Evolutionary conservation across 306 rosid genomes (phyloP), one percentile per base, ranked within the genome.

Genomic region (Phaseolus lunatus): DNA sequence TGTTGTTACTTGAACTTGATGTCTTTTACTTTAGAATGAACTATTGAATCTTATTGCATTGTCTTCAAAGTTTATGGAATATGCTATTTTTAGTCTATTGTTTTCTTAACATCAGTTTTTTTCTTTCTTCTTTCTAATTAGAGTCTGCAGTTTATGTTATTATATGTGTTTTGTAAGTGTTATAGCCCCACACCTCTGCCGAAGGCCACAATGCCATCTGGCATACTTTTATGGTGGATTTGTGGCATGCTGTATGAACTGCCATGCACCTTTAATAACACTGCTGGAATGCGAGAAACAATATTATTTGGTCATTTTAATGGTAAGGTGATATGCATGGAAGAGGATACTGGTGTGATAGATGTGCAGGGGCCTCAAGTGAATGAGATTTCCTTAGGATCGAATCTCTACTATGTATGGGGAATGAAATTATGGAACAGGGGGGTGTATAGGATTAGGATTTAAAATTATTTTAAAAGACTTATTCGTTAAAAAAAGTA

Each of bases 221-320:
- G 5, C 9, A 19, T 52, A 52, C 11, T 19, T 53, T 53, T 20
- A 53, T 9, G 59, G 14, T 19, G 14, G 26, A 52, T 19, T 53
- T 53, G 22, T 53, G 59, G 26, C 12, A 7, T 19, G 26, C 13
- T 1, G 2, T 12, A 19, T 53, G 59, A 53, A 49, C 56, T 49
- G 56, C 56, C 7, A n/a, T 48, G 23, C 23, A 49, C 56, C 23
- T 16, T 49, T n/a, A 49, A 49, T 49, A 49, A n/a, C 22, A 6
- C 56, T n/a, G 23, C 22, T 23, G 64, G 37, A 24, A 22, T 64
- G 52, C 56, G 56, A 53, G 54, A 65, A 75, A 67, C 18, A 45
- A 75, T 35, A 62, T 43, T 41, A 19, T 43, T 76, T 29, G 35
- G 4, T 71, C 65, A 39, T 81, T 49, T 79, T 76, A 65, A 50